These are phyloP conservation scores for Flammula alnicola DNA, from an alignment of 1,284 basidiomycete species.

Conservation along the genomic window DNA sequence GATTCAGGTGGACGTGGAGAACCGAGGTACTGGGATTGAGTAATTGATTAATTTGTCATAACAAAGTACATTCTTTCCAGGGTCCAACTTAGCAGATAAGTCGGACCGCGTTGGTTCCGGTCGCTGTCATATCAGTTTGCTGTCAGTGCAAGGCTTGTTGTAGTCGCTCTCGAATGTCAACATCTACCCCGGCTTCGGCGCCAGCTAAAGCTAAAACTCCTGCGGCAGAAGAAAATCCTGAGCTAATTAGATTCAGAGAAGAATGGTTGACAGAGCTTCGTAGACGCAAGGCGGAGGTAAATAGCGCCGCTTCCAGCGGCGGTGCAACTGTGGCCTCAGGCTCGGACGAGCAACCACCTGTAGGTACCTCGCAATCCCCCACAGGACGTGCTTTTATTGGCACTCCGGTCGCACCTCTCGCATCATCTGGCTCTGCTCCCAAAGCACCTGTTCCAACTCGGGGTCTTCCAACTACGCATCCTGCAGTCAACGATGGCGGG, in stretches of 20 bases:
- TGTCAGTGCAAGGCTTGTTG: no score
- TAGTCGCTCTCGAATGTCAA: slow-evolving; percentile 24
- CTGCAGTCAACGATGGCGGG: slow-evolving; percentile 23
- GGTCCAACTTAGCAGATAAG: slow-evolving; percentile 29
- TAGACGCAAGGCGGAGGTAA: slow-evolving; percentile 37
- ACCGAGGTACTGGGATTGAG: slow-evolving; percentile 15
- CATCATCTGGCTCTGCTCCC: background rate
- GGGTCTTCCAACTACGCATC: slow-evolving; percentile 16
- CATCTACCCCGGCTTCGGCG: slow-evolving; percentile 16
- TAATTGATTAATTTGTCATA: slow-evolving; percentile 16
- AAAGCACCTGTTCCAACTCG: background rate
- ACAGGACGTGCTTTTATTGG: background rate
- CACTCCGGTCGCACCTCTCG: background rate
- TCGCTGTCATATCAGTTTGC: no score
- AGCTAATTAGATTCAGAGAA: slow-evolving; percentile 71
- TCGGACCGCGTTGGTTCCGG: slow-evolving; percentile 1
- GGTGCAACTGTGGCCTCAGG: background rate
- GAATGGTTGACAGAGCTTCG: slow-evolving; percentile 77
- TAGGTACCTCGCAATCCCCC: background rate
- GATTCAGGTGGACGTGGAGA: slow-evolving; percentile 25
- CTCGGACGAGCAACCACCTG: background rate
- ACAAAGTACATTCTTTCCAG: slow-evolving; percentile 5
- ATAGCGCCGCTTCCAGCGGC: background rate
- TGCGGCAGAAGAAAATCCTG: slow-evolving; percentile 38
- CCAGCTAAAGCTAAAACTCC: slow-evolving; percentile 14